Percentiles rank a stretch among this genome's conserved stretches.
Conservation (phyloP, 2,329 filamentous ascomycete genomes). For the Colletotrichum theobromicola region DNA sequence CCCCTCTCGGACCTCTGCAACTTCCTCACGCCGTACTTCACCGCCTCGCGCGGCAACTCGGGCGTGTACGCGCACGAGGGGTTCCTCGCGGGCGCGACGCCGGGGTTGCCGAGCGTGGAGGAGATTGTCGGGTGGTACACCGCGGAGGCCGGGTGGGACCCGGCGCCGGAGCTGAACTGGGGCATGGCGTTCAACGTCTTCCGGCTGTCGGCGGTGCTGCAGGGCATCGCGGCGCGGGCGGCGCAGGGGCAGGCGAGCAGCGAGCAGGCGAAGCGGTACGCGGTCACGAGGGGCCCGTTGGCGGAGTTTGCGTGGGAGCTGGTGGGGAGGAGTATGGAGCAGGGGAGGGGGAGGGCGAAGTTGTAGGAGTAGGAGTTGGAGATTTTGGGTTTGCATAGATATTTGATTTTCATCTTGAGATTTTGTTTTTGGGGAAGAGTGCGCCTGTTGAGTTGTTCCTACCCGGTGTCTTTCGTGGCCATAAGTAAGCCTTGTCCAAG, state of each 20-base stretch:
- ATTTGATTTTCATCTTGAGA: too few relatives aligned
- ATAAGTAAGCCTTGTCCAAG: too few relatives aligned
- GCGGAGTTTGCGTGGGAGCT: slow-evolving; percentile 81
- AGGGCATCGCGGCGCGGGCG: slow-evolving; percentile 91
- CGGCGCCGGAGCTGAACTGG: slow-evolving; percentile 63
- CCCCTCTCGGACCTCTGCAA: slow-evolving; percentile 91
- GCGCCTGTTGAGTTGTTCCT: too few relatives aligned
- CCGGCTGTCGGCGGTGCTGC: slow-evolving; percentile 67
- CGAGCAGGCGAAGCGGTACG: slow-evolving; percentile 77
- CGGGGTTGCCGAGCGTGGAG: slow-evolving; percentile 61
- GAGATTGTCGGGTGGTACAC: slow-evolving; percentile 48
- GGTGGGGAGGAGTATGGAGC: slow-evolving; percentile 51
- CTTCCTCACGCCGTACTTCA: slow-evolving; percentile 56
- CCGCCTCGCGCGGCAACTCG: slow-evolving; percentile 33
- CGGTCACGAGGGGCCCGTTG: slow-evolving; percentile 70
- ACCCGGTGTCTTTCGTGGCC: too few relatives aligned
- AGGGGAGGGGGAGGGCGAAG: slow-evolving; percentile 29
- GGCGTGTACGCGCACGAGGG: slow-evolving; percentile 39
- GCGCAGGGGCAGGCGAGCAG: slow-evolving; percentile 90
- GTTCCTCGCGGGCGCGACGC: slow-evolving; percentile 68
- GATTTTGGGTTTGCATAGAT: neutral
- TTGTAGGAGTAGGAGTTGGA: slow-evolving; percentile 6
- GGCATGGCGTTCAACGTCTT: slow-evolving; percentile 68
- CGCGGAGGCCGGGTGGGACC: slow-evolving; percentile 71
- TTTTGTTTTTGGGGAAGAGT: neutral